phyloP scores from a whole-genome alignment of 495 filamentous ascomycete genomes.

The Trichoderma virens region DNA sequence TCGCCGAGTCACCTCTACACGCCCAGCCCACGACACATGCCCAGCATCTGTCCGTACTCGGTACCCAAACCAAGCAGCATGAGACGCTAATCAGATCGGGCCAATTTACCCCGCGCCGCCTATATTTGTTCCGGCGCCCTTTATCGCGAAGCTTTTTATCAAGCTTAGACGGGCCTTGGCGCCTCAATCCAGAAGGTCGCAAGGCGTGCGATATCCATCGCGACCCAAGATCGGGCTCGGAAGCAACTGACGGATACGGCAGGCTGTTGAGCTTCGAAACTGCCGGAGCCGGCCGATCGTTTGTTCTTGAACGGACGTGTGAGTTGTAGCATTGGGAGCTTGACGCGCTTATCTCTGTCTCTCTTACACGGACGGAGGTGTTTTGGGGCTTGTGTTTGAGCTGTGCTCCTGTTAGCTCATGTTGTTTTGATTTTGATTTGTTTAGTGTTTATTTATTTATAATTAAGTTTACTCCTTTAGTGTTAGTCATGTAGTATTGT shows the following conservation, averaged over 20 bases:
- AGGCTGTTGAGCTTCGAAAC: conserved; percentile 2
- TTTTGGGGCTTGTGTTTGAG: no score
- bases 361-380: no score
- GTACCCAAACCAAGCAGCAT: no score
- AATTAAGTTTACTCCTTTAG: no score
- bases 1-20: no score
- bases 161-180: conserved; percentile 8
- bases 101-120: background rate
- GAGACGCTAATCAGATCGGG: conserved; percentile 1
- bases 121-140: background rate
- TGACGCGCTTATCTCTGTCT: background rate
- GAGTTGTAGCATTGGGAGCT: background rate
- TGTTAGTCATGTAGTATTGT: no score
- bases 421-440: no score
- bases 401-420: no score
- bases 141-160: background rate
- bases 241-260: conserved; percentile 1
- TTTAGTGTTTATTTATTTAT: no score
- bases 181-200: conserved; percentile 1
- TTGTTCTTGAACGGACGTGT: background rate
- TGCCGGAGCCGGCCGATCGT: conserved; percentile 5
- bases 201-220: background rate
- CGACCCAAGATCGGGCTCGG: background rate
- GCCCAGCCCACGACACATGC: no score
- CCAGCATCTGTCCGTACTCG: no score